phyloP scores from a whole-genome alignment of 1,284 basidiomycete genomes.

The Inonotus hispidus region DNA sequence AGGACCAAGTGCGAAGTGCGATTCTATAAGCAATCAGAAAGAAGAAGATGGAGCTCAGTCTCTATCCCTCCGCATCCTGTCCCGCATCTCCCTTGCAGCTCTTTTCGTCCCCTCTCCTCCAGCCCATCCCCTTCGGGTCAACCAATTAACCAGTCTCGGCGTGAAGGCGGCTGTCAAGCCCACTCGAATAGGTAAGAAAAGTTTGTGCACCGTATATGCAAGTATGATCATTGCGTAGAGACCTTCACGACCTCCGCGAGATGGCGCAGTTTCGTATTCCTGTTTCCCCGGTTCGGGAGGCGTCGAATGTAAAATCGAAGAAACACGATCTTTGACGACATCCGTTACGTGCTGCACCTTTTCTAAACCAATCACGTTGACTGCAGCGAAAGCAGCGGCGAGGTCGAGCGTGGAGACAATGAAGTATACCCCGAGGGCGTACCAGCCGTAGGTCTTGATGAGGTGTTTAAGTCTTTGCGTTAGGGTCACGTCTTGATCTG shows the following conservation, averaged over 20 bases:
- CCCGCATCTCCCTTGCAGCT: slow-evolving; percentile 59
- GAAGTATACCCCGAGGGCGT: slow-evolving; percentile 84
- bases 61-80: slow-evolving; percentile 34
- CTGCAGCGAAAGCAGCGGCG: slow-evolving; percentile 72
- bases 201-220: slow-evolving; percentile 93
- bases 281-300: slow-evolving; percentile 62
- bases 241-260: slow-evolving; percentile 49
- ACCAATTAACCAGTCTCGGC: slow-evolving; percentile 78
- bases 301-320: slow-evolving; percentile 40
- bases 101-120: slow-evolving; percentile 61
- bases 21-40: not conserved
- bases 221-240: slow-evolving; percentile 89
- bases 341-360: slow-evolving; percentile 71
- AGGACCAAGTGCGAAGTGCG: too few species aligned
- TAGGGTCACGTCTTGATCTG: slow-evolving; percentile 47
- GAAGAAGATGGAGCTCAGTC: slow-evolving; percentile 13
- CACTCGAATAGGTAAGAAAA: slow-evolving; percentile 86
- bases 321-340: slow-evolving; percentile 48
- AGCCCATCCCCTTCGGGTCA: slow-evolving; percentile 71
- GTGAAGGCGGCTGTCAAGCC: slow-evolving; percentile 87
- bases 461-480: slow-evolving; percentile 79
- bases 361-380: slow-evolving; percentile 88
- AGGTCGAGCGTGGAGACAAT: slow-evolving; percentile 74
- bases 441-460: slow-evolving; percentile 90
- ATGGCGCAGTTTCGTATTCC: slow-evolving; percentile 41